Evolutionary conservation across 2,329 filamentous ascomycete species (phyloP), one percentile per base, ranked within the genome.

Genomic region (Calonectria ilicicola): DNA sequence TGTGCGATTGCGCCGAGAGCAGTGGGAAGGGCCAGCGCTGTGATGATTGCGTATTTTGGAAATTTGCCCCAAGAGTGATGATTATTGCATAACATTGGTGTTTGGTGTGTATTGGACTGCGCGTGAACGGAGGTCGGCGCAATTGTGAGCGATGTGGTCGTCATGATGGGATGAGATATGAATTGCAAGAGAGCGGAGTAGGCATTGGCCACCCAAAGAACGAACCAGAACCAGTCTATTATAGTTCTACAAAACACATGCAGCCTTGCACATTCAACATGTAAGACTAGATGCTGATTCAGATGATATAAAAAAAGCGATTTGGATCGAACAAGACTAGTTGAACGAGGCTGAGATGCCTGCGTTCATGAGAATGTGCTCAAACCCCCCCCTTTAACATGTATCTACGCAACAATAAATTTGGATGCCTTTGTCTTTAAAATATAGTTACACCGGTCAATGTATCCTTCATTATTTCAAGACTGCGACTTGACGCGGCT

Each of bases 1-100:
- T 73, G 93, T 98, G 84, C 93, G 93, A 79, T 89, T 98, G 75
- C 89, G 91, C 70, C 89, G 96, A 72, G 95, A 98, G 76, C 90
- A 89, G 23, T 98, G 95, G 93, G 90, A 93, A 56, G 92, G 91
- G 0, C 95, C 95, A 17, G 87, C 86, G 5, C 77, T 93, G 35
- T 93, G 66, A 76, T 10, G 23, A 15, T 12, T 65, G 23, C 21
- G 17, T 42, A 23, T 19, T 46, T 65, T 58, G 65, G 26, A 32
- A 51, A 5, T 47, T 62, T 47, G 44, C 46, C 17, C 21, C 44
- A 27, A 42, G 32, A 64, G 26, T 38, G 32, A 60, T 35, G 35
- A 60, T 60, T 21, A 27, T 60, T 60, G 35, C 53, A 40, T 60
- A 60, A 60, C 19, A 5, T 42, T 60, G 40, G 23, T 29, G 35